Evolutionary conservation across 495 filamentous ascomycete genomes (phyloP).

Genomic region (Stereocaulon alpinum): DNA sequence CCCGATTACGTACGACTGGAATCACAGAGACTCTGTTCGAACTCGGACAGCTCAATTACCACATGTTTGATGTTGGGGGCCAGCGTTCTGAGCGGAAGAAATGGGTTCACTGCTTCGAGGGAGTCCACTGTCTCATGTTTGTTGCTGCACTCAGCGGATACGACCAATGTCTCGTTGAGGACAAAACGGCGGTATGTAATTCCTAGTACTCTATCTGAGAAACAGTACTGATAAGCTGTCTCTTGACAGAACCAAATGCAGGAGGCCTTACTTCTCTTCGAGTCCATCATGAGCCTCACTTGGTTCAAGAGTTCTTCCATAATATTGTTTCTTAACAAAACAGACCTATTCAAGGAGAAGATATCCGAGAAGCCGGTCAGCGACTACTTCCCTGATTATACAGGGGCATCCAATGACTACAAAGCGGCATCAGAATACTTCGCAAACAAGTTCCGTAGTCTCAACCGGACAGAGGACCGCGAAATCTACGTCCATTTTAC

Average conservation of each 20-base stretch:
- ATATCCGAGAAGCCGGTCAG: slow-evolving; percentile 69
- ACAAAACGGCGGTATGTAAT: slow-evolving; percentile 82
- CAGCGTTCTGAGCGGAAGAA: slow-evolving; percentile 98
- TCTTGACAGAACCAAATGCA: slow-evolving; percentile 96
- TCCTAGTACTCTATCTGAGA: background rate
- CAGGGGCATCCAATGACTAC: slow-evolving; percentile 44
- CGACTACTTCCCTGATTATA: slow-evolving; percentile 90
- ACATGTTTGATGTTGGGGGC: slow-evolving; percentile 98
- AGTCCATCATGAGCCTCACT: slow-evolving; percentile 91
- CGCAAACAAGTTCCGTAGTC: slow-evolving; percentile 74
- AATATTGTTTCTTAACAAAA: slow-evolving; percentile 98
- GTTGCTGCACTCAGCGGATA: slow-evolving; percentile 94
- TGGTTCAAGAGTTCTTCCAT: slow-evolving; percentile 96
- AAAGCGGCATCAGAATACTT: slow-evolving; percentile 70
- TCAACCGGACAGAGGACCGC: slow-evolving; percentile 75
- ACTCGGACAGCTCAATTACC: slow-evolving; percentile 86
- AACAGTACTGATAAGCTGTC: background rate
- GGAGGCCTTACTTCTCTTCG: slow-evolving; percentile 95
- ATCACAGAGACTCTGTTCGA: slow-evolving; percentile 97
- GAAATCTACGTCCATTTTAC: slow-evolving; percentile 93
- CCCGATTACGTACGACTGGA: slow-evolving; percentile 84
- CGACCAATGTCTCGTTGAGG: slow-evolving; percentile 93
- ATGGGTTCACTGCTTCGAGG: slow-evolving; percentile 99
- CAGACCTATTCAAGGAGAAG: slow-evolving; percentile 93
- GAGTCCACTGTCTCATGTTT: slow-evolving; percentile 87